A percentile compares a stretch with the other conserved stretches of the same genome.
Conservation (phyloP, 768 basidiomycete genomes). For the Xerocomellus dryophilus region DNA sequence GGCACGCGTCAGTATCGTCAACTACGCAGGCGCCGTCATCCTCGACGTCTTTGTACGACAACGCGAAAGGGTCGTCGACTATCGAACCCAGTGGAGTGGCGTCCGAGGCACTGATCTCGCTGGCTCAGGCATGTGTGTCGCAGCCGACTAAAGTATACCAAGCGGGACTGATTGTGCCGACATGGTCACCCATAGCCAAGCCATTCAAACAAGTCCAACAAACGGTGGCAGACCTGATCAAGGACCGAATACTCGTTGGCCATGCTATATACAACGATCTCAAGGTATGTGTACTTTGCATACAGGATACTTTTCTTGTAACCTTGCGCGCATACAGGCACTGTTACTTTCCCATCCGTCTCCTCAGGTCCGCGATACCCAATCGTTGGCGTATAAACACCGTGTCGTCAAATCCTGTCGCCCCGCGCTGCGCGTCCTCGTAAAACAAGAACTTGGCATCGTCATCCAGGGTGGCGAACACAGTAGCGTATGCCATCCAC, state of each 20-base stretch:
- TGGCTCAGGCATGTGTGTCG: conserved; percentile 43
- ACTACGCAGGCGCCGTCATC: conserved; percentile 76
- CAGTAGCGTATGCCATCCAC: conserved; percentile 61
- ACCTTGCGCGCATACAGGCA: conserved; percentile 33
- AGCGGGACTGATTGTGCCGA: not conserved
- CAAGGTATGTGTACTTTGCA: conserved; percentile 42
- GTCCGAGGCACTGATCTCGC: conserved; percentile 73
- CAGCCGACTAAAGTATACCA: too few species aligned
- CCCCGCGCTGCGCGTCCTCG: conserved; percentile 77
- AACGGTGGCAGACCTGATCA: conserved; percentile 68
- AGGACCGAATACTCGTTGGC: conserved; percentile 79
- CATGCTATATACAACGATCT: conserved; percentile 92
- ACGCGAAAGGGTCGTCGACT: conserved; percentile 87
- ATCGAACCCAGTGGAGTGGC: conserved; percentile 87
- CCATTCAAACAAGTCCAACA: conserved; percentile 78
- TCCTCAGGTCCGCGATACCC: conserved; percentile 65
- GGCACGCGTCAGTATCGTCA: conserved; percentile 52
- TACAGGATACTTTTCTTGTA: not conserved
- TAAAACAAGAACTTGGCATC: conserved; percentile 72
- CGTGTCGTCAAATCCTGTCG: conserved; percentile 58
- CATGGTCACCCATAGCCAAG: conserved; percentile 50
- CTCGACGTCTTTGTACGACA: conserved; percentile 87
- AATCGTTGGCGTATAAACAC: conserved; percentile 56
- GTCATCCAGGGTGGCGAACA: conserved; percentile 89
- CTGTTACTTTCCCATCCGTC: conserved; percentile 72